phyloP scores from a whole-genome alignment of 768 basidiomycete species.

The Tricholoma bakamatsutake region DNA sequence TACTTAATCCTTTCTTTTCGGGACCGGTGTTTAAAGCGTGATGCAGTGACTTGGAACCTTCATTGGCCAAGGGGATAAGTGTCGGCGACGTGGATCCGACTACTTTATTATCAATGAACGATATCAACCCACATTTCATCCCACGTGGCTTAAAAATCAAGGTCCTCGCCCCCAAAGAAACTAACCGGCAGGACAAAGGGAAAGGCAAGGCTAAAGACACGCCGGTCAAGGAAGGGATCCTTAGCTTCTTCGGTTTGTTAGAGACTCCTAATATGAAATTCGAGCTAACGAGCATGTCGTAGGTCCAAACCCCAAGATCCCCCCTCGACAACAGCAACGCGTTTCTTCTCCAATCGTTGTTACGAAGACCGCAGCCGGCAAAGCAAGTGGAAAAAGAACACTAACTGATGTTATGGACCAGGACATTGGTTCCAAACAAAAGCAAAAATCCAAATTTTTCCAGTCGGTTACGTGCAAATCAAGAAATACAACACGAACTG shows the following conservation, averaged over 20 bases:
- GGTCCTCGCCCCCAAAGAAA: conserved; percentile 17
- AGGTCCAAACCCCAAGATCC: conserved; percentile 40
- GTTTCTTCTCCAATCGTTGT: conserved; percentile 12
- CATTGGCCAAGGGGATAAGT: conserved; percentile 61
- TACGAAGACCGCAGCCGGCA: conserved; percentile 35
- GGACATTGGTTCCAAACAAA: conserved; percentile 43
- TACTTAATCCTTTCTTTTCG: background rate
- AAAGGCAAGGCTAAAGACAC: conserved; percentile 45
- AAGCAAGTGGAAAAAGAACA: conserved; percentile 71
- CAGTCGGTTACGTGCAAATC: conserved; percentile 6
- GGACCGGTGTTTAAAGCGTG: conserved; percentile 7
- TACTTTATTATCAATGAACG: conserved; percentile 61
- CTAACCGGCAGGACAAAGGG: conserved; percentile 26
- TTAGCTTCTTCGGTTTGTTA: conserved; percentile 60
- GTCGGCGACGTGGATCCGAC: conserved; percentile 67
- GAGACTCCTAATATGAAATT: background rate
- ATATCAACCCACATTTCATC: conserved; percentile 65
- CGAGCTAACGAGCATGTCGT: conserved; percentile 2
- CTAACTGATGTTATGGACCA: conserved; percentile 66
- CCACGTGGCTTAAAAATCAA: conserved; percentile 46
- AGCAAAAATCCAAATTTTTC: conserved; percentile 38
- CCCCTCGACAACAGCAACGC: conserved; percentile 17
- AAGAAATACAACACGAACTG: conserved; percentile 11
- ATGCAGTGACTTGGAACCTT: conserved; percentile 55
- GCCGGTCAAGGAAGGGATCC: conserved; percentile 34